Evolutionary conservation across 495 filamentous ascomycete genomes (phyloP).

Genomic region (Aspergillus conjunctus): DNA sequence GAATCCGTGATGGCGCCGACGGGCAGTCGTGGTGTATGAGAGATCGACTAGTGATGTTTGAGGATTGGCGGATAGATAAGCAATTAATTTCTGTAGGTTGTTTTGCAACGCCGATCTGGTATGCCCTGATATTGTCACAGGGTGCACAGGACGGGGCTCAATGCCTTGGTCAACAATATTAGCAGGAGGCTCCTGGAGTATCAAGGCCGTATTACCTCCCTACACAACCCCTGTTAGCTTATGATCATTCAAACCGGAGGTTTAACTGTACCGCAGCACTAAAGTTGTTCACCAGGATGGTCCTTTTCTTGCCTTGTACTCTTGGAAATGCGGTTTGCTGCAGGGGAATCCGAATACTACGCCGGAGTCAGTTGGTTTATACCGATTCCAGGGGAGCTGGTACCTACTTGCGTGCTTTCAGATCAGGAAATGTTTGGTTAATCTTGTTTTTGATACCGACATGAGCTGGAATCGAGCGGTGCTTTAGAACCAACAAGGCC

Average conservation of each 20-base stretch:
- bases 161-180: too few relatives aligned
- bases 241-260: not conserved
- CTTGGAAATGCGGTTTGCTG: not conserved
- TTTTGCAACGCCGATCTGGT: not conserved
- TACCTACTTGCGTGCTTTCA: constrained; percentile 29
- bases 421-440: constrained; percentile 36
- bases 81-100: not conserved
- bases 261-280: constrained; percentile 37
- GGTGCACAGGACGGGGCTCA: not conserved
- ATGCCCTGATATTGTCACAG: not conserved
- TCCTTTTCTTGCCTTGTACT: constrained; percentile 19
- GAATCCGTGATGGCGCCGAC: constrained; percentile 8
- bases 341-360: constrained; percentile 32
- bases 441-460: constrained; percentile 47
- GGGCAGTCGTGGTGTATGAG: constrained; percentile 14
- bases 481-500: constrained; percentile 33
- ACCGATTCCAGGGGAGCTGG: too few relatives aligned
- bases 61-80: not conserved
- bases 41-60: not conserved
- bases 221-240: not conserved
- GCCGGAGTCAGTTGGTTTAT: not conserved
- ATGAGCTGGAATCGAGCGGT: constrained; percentile 36
- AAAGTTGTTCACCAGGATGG: constrained; percentile 42
- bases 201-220: constrained; percentile 38
- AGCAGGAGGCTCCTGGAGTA: constrained; percentile 42